phyloP scores from a whole-genome alignment of 78 protist species.

The Ministeria vibrans region DNA sequence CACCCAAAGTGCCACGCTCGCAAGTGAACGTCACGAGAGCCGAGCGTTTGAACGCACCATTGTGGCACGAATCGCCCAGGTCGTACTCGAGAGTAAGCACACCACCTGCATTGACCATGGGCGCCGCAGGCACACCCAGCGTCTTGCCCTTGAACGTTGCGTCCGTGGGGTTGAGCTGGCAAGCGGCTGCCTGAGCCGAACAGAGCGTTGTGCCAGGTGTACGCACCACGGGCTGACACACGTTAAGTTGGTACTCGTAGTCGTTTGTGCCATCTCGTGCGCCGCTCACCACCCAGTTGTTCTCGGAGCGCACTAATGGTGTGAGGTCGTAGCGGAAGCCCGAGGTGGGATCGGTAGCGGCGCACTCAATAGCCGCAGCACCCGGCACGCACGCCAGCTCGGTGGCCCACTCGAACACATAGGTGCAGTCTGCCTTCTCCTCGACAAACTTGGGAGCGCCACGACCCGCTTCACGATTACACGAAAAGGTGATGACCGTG shows the following conservation, averaged over 20 bases:
- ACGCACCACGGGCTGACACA: neutral
- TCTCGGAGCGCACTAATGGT: neutral
- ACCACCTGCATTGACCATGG: neutral
- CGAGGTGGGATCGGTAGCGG: neutral
- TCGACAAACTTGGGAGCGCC: neutral
- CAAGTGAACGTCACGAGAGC: neutral
- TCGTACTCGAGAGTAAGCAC: neutral
- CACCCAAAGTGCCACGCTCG: neutral
- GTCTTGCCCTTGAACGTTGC: too few relatives aligned
- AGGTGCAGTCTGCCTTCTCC: neutral
- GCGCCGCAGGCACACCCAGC: neutral
- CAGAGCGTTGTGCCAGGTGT: neutral
- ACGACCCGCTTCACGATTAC: too few relatives aligned
- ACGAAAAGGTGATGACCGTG: neutral
- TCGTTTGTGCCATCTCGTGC: neutral
- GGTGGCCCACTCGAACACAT: neutral
- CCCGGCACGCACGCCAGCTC: neutral
- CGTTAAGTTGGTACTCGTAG: neutral
- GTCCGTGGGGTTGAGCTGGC: too few relatives aligned
- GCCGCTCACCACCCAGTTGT: neutral
- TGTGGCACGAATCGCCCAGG: neutral
- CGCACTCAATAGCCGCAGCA: neutral
- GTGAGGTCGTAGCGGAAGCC: neutral
- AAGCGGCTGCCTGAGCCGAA: too few relatives aligned
- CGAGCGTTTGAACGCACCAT: neutral